phyloP scores from a whole-genome alignment of 2,329 filamentous ascomycete species.

The Didymella sp. region DNA sequence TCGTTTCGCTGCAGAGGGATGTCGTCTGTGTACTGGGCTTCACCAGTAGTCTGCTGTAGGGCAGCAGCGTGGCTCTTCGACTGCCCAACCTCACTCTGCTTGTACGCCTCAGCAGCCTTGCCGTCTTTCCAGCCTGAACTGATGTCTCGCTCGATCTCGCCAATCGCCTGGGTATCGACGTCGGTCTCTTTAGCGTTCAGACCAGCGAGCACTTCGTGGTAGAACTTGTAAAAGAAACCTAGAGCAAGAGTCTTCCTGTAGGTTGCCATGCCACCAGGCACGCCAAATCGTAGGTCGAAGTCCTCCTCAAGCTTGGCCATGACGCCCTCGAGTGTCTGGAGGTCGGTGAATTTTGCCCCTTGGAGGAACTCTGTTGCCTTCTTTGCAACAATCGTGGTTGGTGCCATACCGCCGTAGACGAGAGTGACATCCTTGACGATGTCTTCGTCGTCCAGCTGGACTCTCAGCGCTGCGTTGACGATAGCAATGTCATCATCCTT shows the following conservation, averaged over 20 bases:
- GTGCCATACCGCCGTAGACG: conserved; percentile 94
- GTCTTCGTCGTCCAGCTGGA: conserved; percentile 73
- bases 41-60: conserved; percentile 89
- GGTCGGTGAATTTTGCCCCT: conserved; percentile 80
- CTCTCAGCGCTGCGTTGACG: conserved; percentile 83
- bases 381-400: conserved; percentile 86
- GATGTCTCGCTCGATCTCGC: conserved; percentile 84
- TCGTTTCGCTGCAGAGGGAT: conserved; percentile 88
- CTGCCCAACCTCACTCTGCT: conserved; percentile 83
- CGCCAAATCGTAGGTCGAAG: conserved; percentile 86
- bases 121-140: conserved; percentile 82
- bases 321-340: conserved; percentile 82
- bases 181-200: conserved; percentile 61
- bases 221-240: conserved; percentile 97
- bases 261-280: conserved; percentile 96
- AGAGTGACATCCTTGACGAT: conserved; percentile 77
- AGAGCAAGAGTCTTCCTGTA: conserved; percentile 90
- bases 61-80: conserved; percentile 88
- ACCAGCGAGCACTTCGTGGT: conserved; percentile 80
- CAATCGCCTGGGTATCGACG: conserved; percentile 75
- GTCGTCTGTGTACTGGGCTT: conserved; percentile 96
- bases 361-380: conserved; percentile 75
- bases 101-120: conserved; percentile 75
- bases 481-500: conserved; percentile 99
- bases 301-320: conserved; percentile 91